Base-by-base conservation (phyloP, 805 yeast genomes). In the Yamadazyma sp. region DNA sequence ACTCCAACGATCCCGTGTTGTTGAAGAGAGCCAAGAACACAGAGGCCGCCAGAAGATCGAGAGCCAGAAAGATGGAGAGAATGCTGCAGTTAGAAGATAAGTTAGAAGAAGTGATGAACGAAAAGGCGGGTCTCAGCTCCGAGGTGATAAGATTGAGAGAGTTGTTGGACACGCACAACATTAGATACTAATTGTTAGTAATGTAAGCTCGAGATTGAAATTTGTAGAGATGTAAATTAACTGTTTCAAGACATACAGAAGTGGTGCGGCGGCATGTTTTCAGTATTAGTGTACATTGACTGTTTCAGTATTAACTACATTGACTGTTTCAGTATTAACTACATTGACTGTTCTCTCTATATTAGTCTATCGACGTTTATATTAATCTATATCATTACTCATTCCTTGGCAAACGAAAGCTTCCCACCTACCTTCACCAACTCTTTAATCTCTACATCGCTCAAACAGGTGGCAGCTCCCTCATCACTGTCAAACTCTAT, bases 11-110 rank as follows among this genome's bases (percentile, higher is more conserved):
- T 60, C 77, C 82, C n/a, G 75, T 74, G 40, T 77, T 87, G 31
- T 60, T 84, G 53, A 91, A 91, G 70, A 82, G 98, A 59, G 98
- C 98, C 6, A 82, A 91, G 64, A 91, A 93, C 75, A 91, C 91
- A n/a, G 96, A 89, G 59, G 97, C 98, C 49, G 97, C 97, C 6
- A 80, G 97, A 62, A 78, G 96, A 57, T 88, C 96, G 18, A 75
- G 97, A 55, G 96, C 96, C 16, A 80, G 95, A 60, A 88, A 90
- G 64, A 80, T 84, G 81, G 85, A 85, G 60, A 78, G 95, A 61
- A 84, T 90, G 87, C 53, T 64, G 43, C 91, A 86, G 59, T 70
- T 90, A 58, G 97, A 90, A 64, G 77, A 63, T 16, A 80, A 78
- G 60, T 93, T 89, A 37, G 87, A 81, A 48, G 73, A 61, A 21